Evolutionary conservation across 2,329 filamentous ascomycete genomes (phyloP).

Genomic region (Xenosphaeropsis pyriputrescens): DNA sequence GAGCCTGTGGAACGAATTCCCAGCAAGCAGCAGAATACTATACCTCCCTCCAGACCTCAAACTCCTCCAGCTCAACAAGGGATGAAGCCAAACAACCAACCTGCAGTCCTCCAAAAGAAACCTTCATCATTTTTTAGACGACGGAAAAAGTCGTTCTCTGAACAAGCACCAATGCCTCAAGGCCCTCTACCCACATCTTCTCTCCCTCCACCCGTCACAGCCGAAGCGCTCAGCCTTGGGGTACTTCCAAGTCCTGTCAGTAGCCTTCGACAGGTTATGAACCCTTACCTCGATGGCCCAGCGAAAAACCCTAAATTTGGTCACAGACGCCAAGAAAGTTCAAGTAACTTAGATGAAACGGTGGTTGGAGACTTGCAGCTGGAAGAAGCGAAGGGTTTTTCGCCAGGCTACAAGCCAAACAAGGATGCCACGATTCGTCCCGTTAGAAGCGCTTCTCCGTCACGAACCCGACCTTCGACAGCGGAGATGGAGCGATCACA

Average conservation of each 20-base stretch:
- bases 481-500: too few relatives aligned
- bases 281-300: conserved; percentile 48
- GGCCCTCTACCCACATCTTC: too few relatives aligned
- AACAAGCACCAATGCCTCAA: conserved; percentile 45
- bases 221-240: conserved; percentile 14
- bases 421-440: conserved; percentile 56
- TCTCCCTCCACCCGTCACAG: conserved; percentile 25
- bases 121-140: conserved; percentile 88
- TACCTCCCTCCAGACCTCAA: conserved; percentile 13
- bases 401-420: conserved; percentile 60
- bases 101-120: conserved; percentile 59
- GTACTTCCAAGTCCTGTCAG: conserved; percentile 46
- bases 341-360: neutral
- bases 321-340: neutral
- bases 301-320: conserved; percentile 9
- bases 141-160: conserved; percentile 77
- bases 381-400: conserved; percentile 41
- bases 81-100: conserved; percentile 4
- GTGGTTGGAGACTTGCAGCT: conserved; percentile 1
- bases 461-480: too few relatives aligned
- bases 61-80: conserved; percentile 18
- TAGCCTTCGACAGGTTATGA: conserved; percentile 77
- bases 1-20: conserved; percentile 23
- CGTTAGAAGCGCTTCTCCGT: conserved; percentile 19
- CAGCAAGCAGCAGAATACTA: conserved; percentile 19